Base-by-base conservation (phyloP, 2,329 filamentous ascomycete genomes). In the Trichoderma cornu-damae region DNA sequence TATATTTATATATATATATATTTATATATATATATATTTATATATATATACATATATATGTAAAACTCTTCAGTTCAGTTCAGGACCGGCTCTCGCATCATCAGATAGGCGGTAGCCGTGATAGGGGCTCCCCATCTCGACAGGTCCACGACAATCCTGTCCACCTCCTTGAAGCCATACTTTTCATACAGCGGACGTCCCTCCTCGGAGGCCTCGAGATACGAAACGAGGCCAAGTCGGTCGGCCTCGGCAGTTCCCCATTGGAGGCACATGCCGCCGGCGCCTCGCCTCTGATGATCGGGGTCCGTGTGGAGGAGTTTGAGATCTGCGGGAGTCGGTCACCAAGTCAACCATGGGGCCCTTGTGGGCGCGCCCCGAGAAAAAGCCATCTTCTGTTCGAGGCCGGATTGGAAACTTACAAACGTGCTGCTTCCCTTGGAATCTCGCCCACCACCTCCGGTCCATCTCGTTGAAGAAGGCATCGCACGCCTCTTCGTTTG, bases 271-370 rank as follows among this genome's bases (percentile, higher is more conserved):
- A 73, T 60, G 18, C 64, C 62, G 2, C 64, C 72, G 11, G 69
- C 69, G 4, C 73, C 73, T 6, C 69, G 68, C 44, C 66, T 65
- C 46, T 73, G 72, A 54, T 73, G 70, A 12, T 67, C 66, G 1
- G 72, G 67, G 44, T 72, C 66, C 2, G 73, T 75, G 40, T 74
- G 70, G 32, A 75, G 64, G 1, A 72, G 64, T 46, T 72, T 70
- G 2, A 75, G 61, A 53, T 74, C 72, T 74, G 2, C 9, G 20
- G 14, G 16, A 11, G 14, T 16, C 18, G 9, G 16, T 40, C 35
- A 30, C n/a, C n/a, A n/a, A n/a, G n/a, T n/a, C n/a, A n/a, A n/a
- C n/a, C n/a, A n/a, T n/a, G n/a, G n/a, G n/a, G n/a, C n/a, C n/a
- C n/a, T n/a, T n/a, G n/a, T n/a, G n/a, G n/a, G n/a, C n/a, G n/a